Evolutionary conservation across 306 rosid genomes (phyloP).

Genomic region (Pterocarpus macrocarpus): DNA sequence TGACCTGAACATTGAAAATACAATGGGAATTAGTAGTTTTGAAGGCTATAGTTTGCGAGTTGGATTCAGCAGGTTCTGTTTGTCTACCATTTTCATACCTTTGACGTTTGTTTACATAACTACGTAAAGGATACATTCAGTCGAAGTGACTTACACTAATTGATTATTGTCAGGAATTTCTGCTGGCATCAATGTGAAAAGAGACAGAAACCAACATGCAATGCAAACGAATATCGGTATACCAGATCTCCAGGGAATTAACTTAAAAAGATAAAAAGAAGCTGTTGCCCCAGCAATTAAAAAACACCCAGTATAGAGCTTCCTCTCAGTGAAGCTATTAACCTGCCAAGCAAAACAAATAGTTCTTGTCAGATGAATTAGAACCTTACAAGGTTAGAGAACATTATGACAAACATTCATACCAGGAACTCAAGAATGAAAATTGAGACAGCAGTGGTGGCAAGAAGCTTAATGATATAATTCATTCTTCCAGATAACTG

Average conservation of each 20-base stretch:
- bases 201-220: constrained; percentile 81
- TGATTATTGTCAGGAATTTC: constrained; percentile 88
- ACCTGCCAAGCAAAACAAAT: constrained; percentile 63
- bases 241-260: constrained; percentile 84
- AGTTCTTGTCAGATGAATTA: constrained; percentile 44
- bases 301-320: constrained; percentile 88
- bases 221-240: constrained; percentile 72
- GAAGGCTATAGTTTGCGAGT: background rate
- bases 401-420: constrained; percentile 47
- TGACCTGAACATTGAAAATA: constrained; percentile 21
- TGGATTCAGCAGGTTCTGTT: constrained; percentile 24
- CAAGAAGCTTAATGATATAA: constrained; percentile 63
- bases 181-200: constrained; percentile 95
- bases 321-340: constrained; percentile 86
- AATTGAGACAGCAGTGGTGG: constrained; percentile 62
- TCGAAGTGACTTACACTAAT: constrained; percentile 71
- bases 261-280: constrained; percentile 63
- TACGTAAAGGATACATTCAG: constrained; percentile 36
- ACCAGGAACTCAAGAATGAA: constrained; percentile 86
- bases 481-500: constrained; percentile 63
- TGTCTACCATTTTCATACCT: constrained; percentile 25
- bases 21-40: constrained; percentile 10
- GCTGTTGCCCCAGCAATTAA: constrained; percentile 63
- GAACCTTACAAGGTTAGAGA: constrained; percentile 42
- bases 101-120: constrained; percentile 21